These are phyloP conservation scores for Paramecium octaurelia DNA, from an alignment of 73 alveolate species.

Conservation along the genomic window DNA sequence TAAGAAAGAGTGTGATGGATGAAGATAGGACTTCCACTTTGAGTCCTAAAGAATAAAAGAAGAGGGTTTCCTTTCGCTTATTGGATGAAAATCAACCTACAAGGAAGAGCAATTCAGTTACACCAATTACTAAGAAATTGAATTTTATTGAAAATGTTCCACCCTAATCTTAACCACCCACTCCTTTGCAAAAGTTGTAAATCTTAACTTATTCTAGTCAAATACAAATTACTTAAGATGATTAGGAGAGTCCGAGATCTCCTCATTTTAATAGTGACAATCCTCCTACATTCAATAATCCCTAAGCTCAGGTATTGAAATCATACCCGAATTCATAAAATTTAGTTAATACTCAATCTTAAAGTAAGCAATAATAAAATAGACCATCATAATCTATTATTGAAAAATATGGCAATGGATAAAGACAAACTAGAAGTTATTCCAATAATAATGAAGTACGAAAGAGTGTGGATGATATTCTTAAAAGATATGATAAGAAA, in stretches of 20 bases:
- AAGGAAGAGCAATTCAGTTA: slow-evolving; percentile 20
- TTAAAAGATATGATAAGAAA: slow-evolving; percentile 31
- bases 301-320: not conserved
- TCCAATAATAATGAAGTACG: not conserved
- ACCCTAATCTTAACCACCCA: not conserved
- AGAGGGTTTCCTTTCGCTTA: not conserved
- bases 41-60: slow-evolving; percentile 36
- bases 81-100: not conserved
- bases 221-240: not conserved
- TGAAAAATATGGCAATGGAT: not conserved
- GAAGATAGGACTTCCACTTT: not conserved
- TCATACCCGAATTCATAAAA: not conserved
- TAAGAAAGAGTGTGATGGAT: slow-evolving; percentile 5
- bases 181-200: not conserved
- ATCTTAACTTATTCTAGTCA: not conserved
- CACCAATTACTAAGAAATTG: not conserved
- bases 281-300: slow-evolving; percentile 18
- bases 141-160: not conserved
- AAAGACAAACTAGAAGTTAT: not conserved
- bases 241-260: not conserved
- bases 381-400: slow-evolving; percentile 23
- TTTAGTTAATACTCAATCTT: not conserved
- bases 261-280: slow-evolving; percentile 36
- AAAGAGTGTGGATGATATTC: slow-evolving; percentile 38
- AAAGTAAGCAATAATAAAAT: not conserved